Evolutionary conservation across 495 filamentous ascomycete species (phyloP).

Genomic region (Copromyces sp.): DNA sequence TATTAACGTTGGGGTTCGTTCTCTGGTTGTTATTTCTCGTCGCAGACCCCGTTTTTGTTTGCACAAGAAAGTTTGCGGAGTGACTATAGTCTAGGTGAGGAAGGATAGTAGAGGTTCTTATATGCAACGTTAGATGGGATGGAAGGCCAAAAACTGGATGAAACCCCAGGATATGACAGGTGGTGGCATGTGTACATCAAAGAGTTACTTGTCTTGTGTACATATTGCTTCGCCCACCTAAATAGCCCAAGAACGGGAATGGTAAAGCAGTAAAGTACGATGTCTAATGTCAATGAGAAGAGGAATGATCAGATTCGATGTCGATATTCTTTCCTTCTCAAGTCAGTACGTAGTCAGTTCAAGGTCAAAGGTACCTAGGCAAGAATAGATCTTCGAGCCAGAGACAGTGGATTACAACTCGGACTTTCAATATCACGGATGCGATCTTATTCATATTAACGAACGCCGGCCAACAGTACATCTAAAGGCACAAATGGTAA

Average conservation of each 20-base stretch:
- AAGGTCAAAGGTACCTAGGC: neutral
- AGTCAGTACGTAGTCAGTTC: neutral
- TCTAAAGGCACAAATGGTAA: neutral
- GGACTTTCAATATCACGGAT: neutral
- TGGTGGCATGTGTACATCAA: neutral
- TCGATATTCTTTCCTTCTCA: no score
- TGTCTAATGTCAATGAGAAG: conserved; percentile 24
- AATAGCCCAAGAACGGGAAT: neutral
- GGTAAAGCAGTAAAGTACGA: conserved; percentile 8
- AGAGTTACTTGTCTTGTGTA: neutral
- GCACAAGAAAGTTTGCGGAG: no score
- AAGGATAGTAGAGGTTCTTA: no score
- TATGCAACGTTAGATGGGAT: no score
- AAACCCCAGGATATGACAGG: no score
- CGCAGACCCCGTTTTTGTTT: no score
- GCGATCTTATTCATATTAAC: neutral
- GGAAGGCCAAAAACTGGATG: no score
- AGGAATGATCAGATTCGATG: no score
- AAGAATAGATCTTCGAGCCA: neutral
- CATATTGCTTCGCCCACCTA: neutral
- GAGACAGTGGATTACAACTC: neutral
- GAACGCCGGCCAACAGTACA: neutral
- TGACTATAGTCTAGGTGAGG: no score
- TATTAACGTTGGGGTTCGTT: no score
- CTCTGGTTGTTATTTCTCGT: no score